Percentiles rank a stretch among this genome's conserved stretches.
Evolutionary conservation across 179 eudicot genomes (phyloP).

Genomic region (Heliamphora pulchella): DNA sequence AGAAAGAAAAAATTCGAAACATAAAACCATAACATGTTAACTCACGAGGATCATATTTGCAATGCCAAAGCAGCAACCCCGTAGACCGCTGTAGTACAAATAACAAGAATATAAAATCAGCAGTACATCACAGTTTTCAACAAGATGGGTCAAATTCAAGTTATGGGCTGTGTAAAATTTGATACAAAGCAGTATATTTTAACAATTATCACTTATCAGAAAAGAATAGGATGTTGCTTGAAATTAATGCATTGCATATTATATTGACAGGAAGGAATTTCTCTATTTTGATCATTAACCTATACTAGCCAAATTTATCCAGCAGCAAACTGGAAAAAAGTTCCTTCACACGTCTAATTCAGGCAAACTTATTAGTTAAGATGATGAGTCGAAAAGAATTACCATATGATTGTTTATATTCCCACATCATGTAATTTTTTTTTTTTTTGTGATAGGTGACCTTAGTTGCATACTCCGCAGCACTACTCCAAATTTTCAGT

Average conservation of each 20-base stretch:
- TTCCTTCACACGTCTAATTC: neutral
- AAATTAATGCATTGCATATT: neutral
- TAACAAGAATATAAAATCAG: slow-evolving; percentile 31
- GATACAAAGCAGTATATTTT: neutral
- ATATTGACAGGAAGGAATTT: neutral
- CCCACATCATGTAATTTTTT: too few relatives aligned
- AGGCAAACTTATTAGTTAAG: neutral
- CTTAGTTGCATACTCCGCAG: neutral
- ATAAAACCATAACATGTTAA: slow-evolving; percentile 13
- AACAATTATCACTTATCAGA: neutral
- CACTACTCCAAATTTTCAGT: neutral
- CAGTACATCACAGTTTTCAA: slow-evolving; percentile 9
- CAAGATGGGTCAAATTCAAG: slow-evolving; percentile 12
- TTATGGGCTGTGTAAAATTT: neutral
- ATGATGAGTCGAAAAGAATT: neutral
- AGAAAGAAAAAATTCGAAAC: neutral
- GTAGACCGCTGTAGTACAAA: slow-evolving; percentile 67
- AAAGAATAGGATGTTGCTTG: neutral
- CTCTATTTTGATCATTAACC: neutral
- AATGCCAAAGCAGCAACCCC: slow-evolving; percentile 84
- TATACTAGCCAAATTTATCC: neutral
- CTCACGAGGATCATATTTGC: slow-evolving; percentile 99
- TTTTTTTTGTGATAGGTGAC: too few relatives aligned
- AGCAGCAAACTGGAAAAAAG: neutral
- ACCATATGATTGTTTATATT: neutral